Percentiles rank a stretch among this genome's conserved stretches.
phyloP scores from a whole-genome alignment of 805 yeast genomes.

The Candida nemodendra region DNA sequence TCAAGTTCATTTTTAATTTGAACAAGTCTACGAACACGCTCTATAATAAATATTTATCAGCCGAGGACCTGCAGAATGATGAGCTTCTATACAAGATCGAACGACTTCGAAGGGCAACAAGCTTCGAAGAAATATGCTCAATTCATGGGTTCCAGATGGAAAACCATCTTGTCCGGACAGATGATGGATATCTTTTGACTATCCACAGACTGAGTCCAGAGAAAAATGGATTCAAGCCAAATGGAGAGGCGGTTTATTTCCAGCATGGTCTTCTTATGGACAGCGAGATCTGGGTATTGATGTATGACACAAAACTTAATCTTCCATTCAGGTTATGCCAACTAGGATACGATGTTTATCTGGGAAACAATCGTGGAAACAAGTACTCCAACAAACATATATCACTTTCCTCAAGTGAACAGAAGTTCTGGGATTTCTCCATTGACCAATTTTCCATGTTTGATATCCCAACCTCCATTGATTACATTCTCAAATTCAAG shows the following conservation, averaged over 20 bases:
- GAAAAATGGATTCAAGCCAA: conserved; percentile 30
- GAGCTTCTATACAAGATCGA: conserved; percentile 26
- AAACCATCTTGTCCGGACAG: conserved; percentile 73
- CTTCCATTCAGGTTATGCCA: conserved; percentile 78
- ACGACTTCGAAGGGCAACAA: conserved; percentile 43
- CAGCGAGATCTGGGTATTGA: conserved; percentile 65
- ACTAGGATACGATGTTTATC: conserved; percentile 89
- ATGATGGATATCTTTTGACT: conserved; percentile 74
- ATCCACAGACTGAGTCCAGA: conserved; percentile 61
- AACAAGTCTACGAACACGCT: conserved; percentile 21
- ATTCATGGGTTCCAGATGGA: conserved; percentile 71
- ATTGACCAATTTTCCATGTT: conserved; percentile 89
- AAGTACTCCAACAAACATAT: conserved; percentile 85
- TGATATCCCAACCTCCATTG: conserved; percentile 84
- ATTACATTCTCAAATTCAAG: conserved; percentile 63
- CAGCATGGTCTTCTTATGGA: conserved; percentile 93
- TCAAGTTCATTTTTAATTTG: conserved; percentile 19
- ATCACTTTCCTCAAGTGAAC: conserved; percentile 35
- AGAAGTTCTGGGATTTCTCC: conserved; percentile 85
- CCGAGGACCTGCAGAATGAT: conserved; percentile 14
- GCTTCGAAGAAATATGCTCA: conserved; percentile 63
- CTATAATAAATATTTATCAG: conserved; percentile 23
- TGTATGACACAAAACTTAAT: conserved; percentile 39
- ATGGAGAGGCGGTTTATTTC: conserved; percentile 63
- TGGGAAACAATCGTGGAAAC: conserved; percentile 91